A percentile compares a stretch with the other conserved stretches of the same genome.
phyloP scores from a whole-genome alignment of 163 green algal species.

The Smithsoniella earleae region DNA sequence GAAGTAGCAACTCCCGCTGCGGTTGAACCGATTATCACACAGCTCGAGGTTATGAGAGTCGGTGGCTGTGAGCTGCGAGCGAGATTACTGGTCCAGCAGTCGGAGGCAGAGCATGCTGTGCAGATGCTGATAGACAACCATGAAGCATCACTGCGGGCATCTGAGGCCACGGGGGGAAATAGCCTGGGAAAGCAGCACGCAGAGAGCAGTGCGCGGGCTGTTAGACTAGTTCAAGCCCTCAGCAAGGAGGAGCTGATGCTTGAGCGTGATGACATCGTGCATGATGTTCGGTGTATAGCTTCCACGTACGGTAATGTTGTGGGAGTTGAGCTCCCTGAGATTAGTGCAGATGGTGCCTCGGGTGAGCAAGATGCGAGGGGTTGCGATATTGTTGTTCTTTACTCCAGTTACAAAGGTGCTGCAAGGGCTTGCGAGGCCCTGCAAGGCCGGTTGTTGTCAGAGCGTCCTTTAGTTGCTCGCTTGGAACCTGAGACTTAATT shows the following conservation, averaged over 20 bases:
- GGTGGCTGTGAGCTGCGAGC: neutral
- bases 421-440: neutral
- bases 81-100: neutral
- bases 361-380: neutral
- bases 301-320: neutral
- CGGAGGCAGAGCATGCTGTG: neutral
- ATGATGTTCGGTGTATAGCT: neutral
- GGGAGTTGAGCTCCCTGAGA: neutral
- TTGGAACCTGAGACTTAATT: no score
- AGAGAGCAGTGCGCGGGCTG: neutral
- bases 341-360: neutral
- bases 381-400: neutral
- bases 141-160: neutral
- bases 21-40: neutral
- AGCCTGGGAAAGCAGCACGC: neutral
- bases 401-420: neutral
- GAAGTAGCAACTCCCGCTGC: neutral
- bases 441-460: neutral
- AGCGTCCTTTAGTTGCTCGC: neutral
- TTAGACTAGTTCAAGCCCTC: neutral
- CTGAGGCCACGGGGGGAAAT: neutral
- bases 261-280: neutral
- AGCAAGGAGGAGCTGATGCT: neutral
- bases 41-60: neutral
- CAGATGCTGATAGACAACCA: neutral